Evolutionary conservation across 108 stramenopile species (phyloP), one percentile per base, ranked within the genome.

Genomic region (Fistulifera pelliculosa): DNA sequence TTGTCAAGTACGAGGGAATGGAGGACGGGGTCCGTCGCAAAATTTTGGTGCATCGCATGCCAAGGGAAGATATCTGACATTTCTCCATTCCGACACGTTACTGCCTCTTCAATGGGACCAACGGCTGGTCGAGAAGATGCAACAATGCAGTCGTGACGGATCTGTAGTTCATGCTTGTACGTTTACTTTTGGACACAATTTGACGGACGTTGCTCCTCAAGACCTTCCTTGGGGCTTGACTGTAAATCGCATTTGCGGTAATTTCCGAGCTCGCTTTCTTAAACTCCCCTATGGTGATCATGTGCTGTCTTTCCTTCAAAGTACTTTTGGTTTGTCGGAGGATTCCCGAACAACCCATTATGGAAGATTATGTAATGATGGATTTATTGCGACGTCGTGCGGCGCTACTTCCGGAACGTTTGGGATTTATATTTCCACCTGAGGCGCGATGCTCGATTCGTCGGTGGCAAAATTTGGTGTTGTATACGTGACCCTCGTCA

Each of bases 311-410:
- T 94, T 22, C 85, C 83, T n/a, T 56, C 71, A 8, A 27, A 50
- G 47, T 60, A 83, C 4, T 87, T 94, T 60, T 22, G 71, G 15
- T 77, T 65, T 47, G 23, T 94, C 1, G 89, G 93, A 18, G 93
- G 93, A 17, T 91, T 61, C 93, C 88, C 8, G 72, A 87, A 52
- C 82, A 89, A 58, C 48, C 47, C 31, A 41, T 94, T 11, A 87
- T 94, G 87, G 93, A 94, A 62, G 93, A 94, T 66, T 94, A 81
- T 56, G 92, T 85, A 47, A 52, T 93, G 43, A 70, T 93, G 14
- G 69, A 71, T 2, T 53, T 82, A 54, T 31, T 92, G 38, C 71
- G 90, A 39, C 59, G 58, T 31, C 72, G 90, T 7, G 58, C 73
- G 26, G 68, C 71, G 21, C 19, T 48, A 14, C 53, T 60, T 35